Percentiles rank a stretch among this genome's conserved stretches.
Conservation (phyloP, 2,329 filamentous ascomycete genomes). For the Ceratocystis ficicola region DNA sequence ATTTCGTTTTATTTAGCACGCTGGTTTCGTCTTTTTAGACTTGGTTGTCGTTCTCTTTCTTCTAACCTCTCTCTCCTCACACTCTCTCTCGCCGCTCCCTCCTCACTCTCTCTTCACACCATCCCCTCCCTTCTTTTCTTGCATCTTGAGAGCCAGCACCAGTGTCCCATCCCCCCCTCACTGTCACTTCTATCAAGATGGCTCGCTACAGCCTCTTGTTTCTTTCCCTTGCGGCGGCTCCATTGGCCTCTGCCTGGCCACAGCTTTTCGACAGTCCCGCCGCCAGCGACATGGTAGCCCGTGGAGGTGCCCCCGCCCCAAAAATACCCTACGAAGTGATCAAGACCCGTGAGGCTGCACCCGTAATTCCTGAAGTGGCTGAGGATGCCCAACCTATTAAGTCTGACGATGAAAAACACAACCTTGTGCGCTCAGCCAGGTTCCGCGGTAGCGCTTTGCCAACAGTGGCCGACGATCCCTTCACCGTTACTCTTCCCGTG, state of each 20-base stretch:
- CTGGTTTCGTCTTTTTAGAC: constrained; percentile 1
- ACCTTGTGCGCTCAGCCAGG: constrained; percentile 10
- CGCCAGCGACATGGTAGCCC: constrained; percentile 2
- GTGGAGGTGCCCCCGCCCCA: background rate
- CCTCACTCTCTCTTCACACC: background rate
- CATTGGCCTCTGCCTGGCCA: constrained; percentile 20
- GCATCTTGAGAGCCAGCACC: background rate
- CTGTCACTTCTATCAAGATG: constrained; percentile 9
- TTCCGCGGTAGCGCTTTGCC: constrained; percentile 14
- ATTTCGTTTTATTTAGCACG: background rate
- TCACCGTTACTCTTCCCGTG: constrained; percentile 18
- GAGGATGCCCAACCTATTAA: background rate
- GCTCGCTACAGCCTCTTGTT: constrained; percentile 14
- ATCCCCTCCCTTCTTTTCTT: background rate
- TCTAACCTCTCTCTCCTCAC: background rate
- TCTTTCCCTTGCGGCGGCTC: constrained; percentile 12
- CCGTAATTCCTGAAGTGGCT: background rate
- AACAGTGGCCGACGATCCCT: background rate
- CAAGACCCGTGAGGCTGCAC: background rate
- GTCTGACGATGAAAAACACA: constrained; percentile 2
- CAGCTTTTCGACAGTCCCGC: constrained; percentile 20
- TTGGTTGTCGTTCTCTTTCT: constrained; percentile 7
- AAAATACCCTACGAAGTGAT: constrained; percentile 8
- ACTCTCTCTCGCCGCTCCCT: background rate
- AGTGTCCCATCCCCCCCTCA: background rate